Base-by-base conservation (phyloP, 176 grass and related monocot species). In the Aegilops tauschii region DNA sequence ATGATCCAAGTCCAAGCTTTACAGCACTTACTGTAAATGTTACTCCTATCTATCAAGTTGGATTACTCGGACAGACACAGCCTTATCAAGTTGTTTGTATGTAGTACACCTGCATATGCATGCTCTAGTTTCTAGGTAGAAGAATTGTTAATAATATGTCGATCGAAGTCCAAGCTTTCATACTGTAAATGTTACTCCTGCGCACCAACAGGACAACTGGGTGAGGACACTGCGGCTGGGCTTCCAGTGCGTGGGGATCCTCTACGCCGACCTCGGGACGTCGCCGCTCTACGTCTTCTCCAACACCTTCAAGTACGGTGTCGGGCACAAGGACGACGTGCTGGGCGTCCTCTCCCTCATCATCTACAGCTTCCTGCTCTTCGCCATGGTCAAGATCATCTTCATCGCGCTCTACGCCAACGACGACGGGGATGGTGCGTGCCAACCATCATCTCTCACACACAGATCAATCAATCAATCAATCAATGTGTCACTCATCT, bases 181-280 rank as follows among this genome's bases (percentile, higher is more conserved):
- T 16, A 9, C 2, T 30, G 44, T 75, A 12, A 50, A 76, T 30
- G 8, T 31, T 75, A 59, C 56, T 59, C 56, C 6, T 58, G 7
- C 50, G 50, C 5, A 9, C 56, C 56, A 3, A 5, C 79, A 93
- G 88, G 88, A 90, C 40, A 79, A 83, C 80, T 94, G 92, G 92
- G 8, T 71, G 1, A 69, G 54, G n/a, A 92, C 86, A 21, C 28
- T 92, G 13, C 76, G 44, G 56, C 82, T 94, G 49, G 92, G 87
- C 3, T 95, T 92, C 84, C 93, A 95, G 79, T 92, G 93, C 79
- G 71, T 95, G 13, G 93, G 93, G 1, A 89, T 95, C 62, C 78
- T 95, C 3, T 88, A 92, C 32, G 90, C 87, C 11, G 93, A 95
- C 87, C 85, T 95, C 9, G 90, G 93, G 7, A 95, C 90, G 0